Evolutionary conservation across 768 basidiomycete genomes (phyloP).

Genomic region (Mycena crocata): DNA sequence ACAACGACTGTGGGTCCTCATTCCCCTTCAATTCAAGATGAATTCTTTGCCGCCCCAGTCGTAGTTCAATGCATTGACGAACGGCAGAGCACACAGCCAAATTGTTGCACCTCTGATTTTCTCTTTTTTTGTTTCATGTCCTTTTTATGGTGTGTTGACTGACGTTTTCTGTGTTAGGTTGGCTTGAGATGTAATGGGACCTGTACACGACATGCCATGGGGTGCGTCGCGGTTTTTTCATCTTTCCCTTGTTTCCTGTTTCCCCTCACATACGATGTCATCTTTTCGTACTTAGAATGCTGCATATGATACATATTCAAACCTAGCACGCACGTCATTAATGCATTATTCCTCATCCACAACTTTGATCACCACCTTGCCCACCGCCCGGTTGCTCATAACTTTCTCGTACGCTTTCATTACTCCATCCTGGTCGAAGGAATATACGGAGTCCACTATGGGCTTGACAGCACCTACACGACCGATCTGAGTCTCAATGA

Average conservation of each 20-base stretch:
- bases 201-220: too few relatives aligned
- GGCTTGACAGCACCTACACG: conserved; percentile 55
- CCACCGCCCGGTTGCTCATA: conserved; percentile 58
- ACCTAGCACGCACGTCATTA: too few relatives aligned
- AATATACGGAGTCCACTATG: conserved; percentile 58
- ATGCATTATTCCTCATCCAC: conserved; percentile 27
- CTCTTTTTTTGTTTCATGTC: conserved; percentile 5
- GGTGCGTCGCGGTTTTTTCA: too few relatives aligned
- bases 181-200: too few relatives aligned
- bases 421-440: conserved; percentile 54
- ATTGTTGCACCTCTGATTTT: conserved; percentile 71
- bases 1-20: conserved; percentile 49
- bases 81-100: conserved; percentile 77
- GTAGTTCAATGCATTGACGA: conserved; percentile 72
- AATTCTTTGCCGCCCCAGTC: conserved; percentile 84
- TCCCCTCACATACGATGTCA: too few relatives aligned
- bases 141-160: too few relatives aligned
- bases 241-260: too few relatives aligned
- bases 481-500: too few relatives aligned
- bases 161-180: too few relatives aligned
- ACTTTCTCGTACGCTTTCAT: conserved; percentile 62
- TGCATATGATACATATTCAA: too few relatives aligned
- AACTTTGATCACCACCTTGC: conserved; percentile 65
- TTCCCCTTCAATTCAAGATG: conserved; percentile 54
- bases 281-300: too few relatives aligned